These are phyloP conservation scores for Phytophthora capsici DNA, from an alignment of 352 stramenopile species.

Conservation along the genomic window DNA sequence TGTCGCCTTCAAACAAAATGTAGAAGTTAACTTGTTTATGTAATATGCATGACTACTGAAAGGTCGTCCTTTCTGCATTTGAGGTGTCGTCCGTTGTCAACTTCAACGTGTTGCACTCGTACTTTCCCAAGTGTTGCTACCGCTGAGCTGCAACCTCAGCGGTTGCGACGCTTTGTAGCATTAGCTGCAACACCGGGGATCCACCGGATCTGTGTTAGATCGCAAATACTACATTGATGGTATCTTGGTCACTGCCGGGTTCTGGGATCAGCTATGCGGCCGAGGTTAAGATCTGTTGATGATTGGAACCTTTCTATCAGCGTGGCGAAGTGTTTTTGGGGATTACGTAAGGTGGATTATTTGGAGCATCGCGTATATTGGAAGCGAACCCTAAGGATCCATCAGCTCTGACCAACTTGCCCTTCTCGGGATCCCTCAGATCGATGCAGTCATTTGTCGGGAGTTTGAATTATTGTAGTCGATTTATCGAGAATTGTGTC, in stretches of 20 bases:
- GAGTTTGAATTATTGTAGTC: slow-evolving; percentile 29
- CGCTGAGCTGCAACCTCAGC: too few species aligned
- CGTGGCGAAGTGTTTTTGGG: slow-evolving; percentile 32
- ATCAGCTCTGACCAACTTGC: background rate
- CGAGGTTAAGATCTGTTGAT: slow-evolving; percentile 11
- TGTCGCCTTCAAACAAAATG: too few species aligned
- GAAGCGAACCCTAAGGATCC: slow-evolving; percentile 19
- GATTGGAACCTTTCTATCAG: slow-evolving; percentile 36
- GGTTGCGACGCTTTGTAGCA: too few species aligned
- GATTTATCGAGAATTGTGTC: slow-evolving; percentile 31
- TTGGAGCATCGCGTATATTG: slow-evolving; percentile 14
- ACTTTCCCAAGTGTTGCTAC: too few species aligned
- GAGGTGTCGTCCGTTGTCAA: too few species aligned
- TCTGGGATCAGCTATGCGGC: too few species aligned
- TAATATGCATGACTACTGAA: too few species aligned
- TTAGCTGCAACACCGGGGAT: background rate
- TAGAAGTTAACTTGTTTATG: too few species aligned
- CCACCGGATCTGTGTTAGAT: slow-evolving; percentile 3
- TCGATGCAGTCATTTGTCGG: slow-evolving; percentile 31
- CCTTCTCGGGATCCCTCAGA: slow-evolving; percentile 11
- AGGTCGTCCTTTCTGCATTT: too few species aligned
- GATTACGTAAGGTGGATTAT: slow-evolving; percentile 19
- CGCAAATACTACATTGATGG: slow-evolving; percentile 39
- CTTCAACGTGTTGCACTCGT: too few species aligned
- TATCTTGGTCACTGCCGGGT: slow-evolving; percentile 11